Evolutionary conservation across 257 asterid genomes (phyloP).

Genomic region (Capsicum rhomboideum): DNA sequence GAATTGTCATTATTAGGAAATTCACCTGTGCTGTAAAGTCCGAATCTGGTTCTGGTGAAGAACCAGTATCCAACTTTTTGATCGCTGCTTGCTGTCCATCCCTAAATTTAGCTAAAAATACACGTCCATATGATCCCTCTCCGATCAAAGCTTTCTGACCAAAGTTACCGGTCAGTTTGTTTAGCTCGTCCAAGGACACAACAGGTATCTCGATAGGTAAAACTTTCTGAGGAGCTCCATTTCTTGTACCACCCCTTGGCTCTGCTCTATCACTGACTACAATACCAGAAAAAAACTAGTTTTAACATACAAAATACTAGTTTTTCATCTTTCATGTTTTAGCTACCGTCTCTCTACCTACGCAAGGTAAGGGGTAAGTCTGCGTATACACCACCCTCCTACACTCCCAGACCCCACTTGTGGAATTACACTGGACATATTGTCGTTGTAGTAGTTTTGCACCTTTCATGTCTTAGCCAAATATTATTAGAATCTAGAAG

Average conservation of each 20-base stretch:
- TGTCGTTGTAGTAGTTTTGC: neutral
- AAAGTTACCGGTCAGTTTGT: slow-evolving; percentile 10
- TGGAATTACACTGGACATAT: no score
- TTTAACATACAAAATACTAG: neutral
- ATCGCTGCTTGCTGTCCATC: slow-evolving; percentile 55
- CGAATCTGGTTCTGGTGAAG: slow-evolving; percentile 50
- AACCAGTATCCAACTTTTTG: slow-evolving; percentile 60
- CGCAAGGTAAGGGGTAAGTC: no score
- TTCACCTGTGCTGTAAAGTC: slow-evolving; percentile 68
- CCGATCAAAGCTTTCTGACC: slow-evolving; percentile 19
- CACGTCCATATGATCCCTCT: slow-evolving; percentile 21
- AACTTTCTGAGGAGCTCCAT: slow-evolving; percentile 57
- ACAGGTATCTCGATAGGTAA: slow-evolving; percentile 77
- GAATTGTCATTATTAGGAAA: neutral
- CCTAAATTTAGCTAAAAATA: slow-evolving; percentile 36
- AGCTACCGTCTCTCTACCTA: neutral
- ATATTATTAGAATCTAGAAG: neutral
- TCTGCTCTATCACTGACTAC: slow-evolving; percentile 54
- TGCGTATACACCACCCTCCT: no score
- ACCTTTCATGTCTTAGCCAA: neutral
- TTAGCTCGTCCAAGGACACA: slow-evolving; percentile 21
- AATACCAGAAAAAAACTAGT: neutral
- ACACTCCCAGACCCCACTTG: no score
- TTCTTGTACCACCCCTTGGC: slow-evolving; percentile 46
- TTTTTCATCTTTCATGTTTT: neutral